These are phyloP conservation scores for Cadophora malorum DNA, from an alignment of 2,329 filamentous ascomycete genomes.

Conservation along the genomic window DNA sequence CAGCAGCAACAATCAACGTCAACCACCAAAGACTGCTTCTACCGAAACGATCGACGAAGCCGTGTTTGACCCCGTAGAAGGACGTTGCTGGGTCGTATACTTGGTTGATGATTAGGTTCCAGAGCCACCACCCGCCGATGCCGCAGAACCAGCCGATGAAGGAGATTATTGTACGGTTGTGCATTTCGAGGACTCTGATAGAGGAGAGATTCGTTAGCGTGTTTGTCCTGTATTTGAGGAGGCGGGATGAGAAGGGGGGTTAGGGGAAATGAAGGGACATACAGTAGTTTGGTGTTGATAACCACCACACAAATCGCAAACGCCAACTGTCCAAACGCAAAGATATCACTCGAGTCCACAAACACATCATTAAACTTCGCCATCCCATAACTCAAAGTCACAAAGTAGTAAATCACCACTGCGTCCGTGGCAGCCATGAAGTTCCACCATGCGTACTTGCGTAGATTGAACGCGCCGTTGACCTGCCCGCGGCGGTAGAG, in stretches of 20 bases:
- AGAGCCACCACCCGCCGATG: constrained; percentile 80
- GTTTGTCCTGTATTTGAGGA: too few relatives aligned
- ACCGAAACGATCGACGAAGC: constrained; percentile 75
- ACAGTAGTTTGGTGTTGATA: constrained; percentile 78
- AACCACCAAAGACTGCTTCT: constrained; percentile 77
- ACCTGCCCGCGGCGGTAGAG: constrained; percentile 83
- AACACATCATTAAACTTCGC: constrained; percentile 61
- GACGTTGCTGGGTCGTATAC: constrained; percentile 58
- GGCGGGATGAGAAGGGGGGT: background rate
- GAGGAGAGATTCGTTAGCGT: constrained; percentile 43
- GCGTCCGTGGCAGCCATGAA: constrained; percentile 76
- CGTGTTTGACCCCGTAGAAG: constrained; percentile 71
- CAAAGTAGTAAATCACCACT: constrained; percentile 76
- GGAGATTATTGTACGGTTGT: constrained; percentile 75
- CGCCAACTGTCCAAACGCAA: constrained; percentile 73
- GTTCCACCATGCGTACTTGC: constrained; percentile 79
- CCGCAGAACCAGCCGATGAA: constrained; percentile 63
- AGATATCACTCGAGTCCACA: constrained; percentile 62
- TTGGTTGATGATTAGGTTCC: constrained; percentile 76
- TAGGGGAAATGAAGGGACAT: constrained; percentile 46
- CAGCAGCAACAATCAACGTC: constrained; percentile 67
- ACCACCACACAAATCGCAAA: constrained; percentile 74
- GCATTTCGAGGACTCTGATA: constrained; percentile 71
- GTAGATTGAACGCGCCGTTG: constrained; percentile 77
- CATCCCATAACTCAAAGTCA: constrained; percentile 66